Evolutionary conservation across 352 stramenopile species (phyloP).

Genomic region (Thraustochytrium striatum): DNA sequence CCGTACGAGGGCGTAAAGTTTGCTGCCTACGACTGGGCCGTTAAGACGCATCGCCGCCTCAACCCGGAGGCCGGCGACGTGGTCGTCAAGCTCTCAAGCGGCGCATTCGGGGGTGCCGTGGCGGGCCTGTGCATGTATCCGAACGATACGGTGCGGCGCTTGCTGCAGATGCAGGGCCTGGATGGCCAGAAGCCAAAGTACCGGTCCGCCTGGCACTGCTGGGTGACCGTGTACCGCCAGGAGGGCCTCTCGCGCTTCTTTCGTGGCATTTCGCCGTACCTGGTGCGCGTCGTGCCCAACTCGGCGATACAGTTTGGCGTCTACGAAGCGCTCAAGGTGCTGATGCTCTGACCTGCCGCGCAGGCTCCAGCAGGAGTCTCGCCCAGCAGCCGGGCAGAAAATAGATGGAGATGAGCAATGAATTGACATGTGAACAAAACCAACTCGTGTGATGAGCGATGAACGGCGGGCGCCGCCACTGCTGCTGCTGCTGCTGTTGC

Average conservation of each 20-base stretch:
- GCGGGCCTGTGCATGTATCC: slow-evolving; percentile 68
- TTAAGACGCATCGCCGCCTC: slow-evolving; percentile 45
- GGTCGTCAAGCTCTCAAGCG: slow-evolving; percentile 43
- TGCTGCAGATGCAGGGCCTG: slow-evolving; percentile 59
- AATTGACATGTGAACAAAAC: too few species aligned
- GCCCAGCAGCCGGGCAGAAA: too few species aligned
- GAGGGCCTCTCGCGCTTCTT: slow-evolving; percentile 36
- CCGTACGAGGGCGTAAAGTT: slow-evolving; percentile 77
- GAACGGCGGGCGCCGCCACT: too few species aligned
- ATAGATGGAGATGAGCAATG: too few species aligned
- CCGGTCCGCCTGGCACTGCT: slow-evolving; percentile 2
- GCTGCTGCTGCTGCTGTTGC: too few species aligned
- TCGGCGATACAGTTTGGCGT: slow-evolving; percentile 46
- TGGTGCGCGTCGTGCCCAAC: slow-evolving; percentile 41
- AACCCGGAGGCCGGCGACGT: slow-evolving; percentile 31
- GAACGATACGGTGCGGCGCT: slow-evolving; percentile 70
- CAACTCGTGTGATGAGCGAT: too few species aligned
- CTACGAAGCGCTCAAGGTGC: slow-evolving; percentile 18
- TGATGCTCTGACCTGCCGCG: too few species aligned
- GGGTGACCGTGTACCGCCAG: neutral
- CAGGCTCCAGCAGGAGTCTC: too few species aligned
- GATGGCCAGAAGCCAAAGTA: neutral
- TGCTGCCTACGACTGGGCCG: slow-evolving; percentile 65
- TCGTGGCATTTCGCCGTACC: slow-evolving; percentile 24
- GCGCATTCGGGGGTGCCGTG: slow-evolving; percentile 57